A percentile compares a stretch with the other conserved stretches of the same genome.
These are phyloP conservation scores for Talinum fruticosum DNA, from an alignment of 148 eudicot genomes.

Conservation along the genomic window DNA sequence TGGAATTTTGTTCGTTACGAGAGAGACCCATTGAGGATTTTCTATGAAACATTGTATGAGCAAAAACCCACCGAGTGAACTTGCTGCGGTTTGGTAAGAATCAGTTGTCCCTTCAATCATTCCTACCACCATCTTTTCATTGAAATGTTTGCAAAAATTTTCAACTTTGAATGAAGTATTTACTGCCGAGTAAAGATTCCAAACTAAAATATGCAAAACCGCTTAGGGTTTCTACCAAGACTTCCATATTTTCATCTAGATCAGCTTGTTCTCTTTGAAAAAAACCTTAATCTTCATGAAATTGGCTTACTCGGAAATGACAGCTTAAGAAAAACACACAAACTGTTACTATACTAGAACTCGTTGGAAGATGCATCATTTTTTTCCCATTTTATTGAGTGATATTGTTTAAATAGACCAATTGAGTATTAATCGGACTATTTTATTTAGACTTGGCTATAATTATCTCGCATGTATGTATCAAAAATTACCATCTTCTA, in stretches of 20 bases:
- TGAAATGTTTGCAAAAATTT: neutral
- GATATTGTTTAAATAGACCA: neutral
- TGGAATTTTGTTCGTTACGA: conserved; percentile 32
- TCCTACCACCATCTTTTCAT: neutral
- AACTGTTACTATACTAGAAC: neutral
- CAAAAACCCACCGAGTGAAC: conserved; percentile 70
- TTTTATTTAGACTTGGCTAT: neutral
- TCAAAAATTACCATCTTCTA: neutral
- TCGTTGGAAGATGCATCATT: neutral
- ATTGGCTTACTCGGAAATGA: neutral
- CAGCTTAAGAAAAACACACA: neutral
- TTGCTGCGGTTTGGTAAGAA: conserved; percentile 81
- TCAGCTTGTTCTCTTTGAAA: neutral
- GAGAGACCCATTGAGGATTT: conserved; percentile 95
- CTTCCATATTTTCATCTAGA: no score
- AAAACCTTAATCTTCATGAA: neutral
- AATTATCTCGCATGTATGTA: neutral
- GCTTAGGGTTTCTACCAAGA: neutral
- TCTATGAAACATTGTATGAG: conserved; percentile 64
- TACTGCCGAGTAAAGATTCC: neutral
- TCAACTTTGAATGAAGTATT: neutral
- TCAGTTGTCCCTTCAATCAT: neutral
- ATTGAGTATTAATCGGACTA: neutral
- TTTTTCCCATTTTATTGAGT: no score
- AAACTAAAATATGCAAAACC: neutral